Conservation (phyloP, 305 asterid genomes). For the Lippia alba region DNA sequence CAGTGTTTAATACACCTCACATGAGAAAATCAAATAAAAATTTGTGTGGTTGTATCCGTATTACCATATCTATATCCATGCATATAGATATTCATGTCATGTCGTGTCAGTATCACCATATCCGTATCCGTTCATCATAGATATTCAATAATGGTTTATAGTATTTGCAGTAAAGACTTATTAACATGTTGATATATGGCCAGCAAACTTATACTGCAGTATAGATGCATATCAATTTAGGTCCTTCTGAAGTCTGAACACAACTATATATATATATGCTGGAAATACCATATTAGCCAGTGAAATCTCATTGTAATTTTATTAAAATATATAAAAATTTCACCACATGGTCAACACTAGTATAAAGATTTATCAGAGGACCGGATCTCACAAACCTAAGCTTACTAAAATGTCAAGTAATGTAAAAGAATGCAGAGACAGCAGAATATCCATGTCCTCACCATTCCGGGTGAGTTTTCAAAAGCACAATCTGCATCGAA, state of each 20-base stretch:
- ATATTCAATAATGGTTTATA: neutral
- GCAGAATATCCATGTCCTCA: slow-evolving; percentile 54
- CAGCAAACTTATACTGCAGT: too few species aligned
- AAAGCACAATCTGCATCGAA: slow-evolving; percentile 62
- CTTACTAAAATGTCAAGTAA: slow-evolving; percentile 51
- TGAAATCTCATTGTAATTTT: slow-evolving; percentile 14
- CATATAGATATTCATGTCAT: too few species aligned
- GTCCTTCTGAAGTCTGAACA: neutral
- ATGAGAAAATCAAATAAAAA: too few species aligned
- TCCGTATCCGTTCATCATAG: too few species aligned
- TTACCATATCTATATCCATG: too few species aligned
- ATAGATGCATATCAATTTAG: too few species aligned
- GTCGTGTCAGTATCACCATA: too few species aligned
- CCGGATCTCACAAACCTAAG: slow-evolving; percentile 43
- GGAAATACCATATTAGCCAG: neutral
- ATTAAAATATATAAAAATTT: neutral
- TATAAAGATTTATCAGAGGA: slow-evolving; percentile 46
- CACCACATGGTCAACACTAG: slow-evolving; percentile 16
- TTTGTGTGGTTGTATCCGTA: too few species aligned
- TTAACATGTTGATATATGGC: neutral
- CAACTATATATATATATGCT: too few species aligned
- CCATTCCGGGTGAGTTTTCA: slow-evolving; percentile 45
- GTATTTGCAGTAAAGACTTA: neutral
- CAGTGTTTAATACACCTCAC: too few species aligned
- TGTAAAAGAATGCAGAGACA: slow-evolving; percentile 64